These are phyloP conservation scores for Cicer cuneatum DNA, from an alignment of 306 rosid genomes.

Conservation along the genomic window DNA sequence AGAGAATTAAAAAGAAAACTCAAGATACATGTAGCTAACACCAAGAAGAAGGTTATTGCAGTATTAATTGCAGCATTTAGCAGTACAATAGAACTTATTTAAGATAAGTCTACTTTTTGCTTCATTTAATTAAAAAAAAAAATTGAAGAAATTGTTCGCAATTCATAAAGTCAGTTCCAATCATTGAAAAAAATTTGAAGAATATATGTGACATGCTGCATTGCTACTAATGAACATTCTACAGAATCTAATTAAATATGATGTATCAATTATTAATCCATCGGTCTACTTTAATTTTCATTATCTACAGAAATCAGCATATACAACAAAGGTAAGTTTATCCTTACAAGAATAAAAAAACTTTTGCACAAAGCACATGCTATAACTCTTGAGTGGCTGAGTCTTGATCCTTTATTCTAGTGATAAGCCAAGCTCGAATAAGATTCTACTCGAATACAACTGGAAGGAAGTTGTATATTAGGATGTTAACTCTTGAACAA, in stretches of 20 bases:
- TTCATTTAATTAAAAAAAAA: background rate
- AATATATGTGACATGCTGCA: constrained; percentile 1
- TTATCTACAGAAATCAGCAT: background rate
- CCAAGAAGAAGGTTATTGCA: constrained; percentile 18
- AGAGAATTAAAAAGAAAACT: constrained; percentile 1
- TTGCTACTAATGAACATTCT: constrained; percentile 19
- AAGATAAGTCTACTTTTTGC: constrained; percentile 18
- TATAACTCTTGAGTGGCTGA: constrained; percentile 4
- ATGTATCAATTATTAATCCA: constrained; percentile 4
- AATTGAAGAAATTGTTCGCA: background rate
- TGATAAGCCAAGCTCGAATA: constrained; percentile 23
- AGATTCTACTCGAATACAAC: constrained; percentile 15
- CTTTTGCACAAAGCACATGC: constrained; percentile 15
- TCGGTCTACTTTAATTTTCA: background rate
- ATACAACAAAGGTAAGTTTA: constrained; percentile 21
- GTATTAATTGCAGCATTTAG: constrained; percentile 17
- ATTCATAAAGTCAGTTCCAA: constrained; percentile 29
- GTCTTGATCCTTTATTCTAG: constrained; percentile 1
- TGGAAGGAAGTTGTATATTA: background rate
- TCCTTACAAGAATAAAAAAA: constrained; percentile 13
- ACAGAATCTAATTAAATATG: constrained; percentile 8
- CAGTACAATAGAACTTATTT: constrained; percentile 9
- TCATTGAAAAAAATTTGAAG: constrained; percentile 22
- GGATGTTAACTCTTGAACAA: constrained; percentile 32
- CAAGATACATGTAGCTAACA: constrained; percentile 22